phyloP scores from a whole-genome alignment of 1,139 yeast genomes.

The Blastobotrys proliferans region DNA sequence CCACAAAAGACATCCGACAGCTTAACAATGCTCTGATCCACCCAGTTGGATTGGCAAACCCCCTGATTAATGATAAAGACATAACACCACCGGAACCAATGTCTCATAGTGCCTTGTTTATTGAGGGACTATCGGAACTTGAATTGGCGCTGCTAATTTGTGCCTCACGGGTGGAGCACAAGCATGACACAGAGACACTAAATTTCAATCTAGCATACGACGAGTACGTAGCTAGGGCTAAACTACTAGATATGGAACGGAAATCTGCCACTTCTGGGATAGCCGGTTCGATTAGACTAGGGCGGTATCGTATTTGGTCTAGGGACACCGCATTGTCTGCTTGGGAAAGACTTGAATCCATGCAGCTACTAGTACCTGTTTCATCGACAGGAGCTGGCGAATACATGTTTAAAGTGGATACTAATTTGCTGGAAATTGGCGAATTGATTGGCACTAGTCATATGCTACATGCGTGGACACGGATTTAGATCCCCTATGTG shows the following conservation, averaged over 20 bases:
- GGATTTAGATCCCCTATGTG: no score
- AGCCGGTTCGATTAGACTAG: slow-evolving; percentile 18
- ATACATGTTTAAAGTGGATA: slow-evolving; percentile 36
- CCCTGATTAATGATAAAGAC: neutral
- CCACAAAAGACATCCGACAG: slow-evolving; percentile 52
- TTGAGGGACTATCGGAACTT: slow-evolving; percentile 54
- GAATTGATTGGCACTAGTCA: slow-evolving; percentile 31
- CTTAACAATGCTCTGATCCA: slow-evolving; percentile 50
- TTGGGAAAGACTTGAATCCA: slow-evolving; percentile 36
- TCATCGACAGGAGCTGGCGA: slow-evolving; percentile 21
- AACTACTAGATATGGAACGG: slow-evolving; percentile 43
- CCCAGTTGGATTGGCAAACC: slow-evolving; percentile 39
- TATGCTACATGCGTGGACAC: slow-evolving; percentile 33
- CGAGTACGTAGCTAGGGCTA: slow-evolving; percentile 63
- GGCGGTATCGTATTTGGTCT: slow-evolving; percentile 33
- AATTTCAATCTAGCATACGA: slow-evolving; percentile 76
- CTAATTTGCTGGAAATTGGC: slow-evolving; percentile 33
- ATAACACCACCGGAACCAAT: slow-evolving; percentile 21
- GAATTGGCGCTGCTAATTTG: slow-evolving; percentile 68
- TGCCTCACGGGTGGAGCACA: slow-evolving; percentile 66
- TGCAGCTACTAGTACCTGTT: slow-evolving; percentile 30
- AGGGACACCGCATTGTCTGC: slow-evolving; percentile 33
- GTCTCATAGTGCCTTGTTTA: slow-evolving; percentile 34
- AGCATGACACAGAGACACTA: slow-evolving; percentile 47
- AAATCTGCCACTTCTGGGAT: slow-evolving; percentile 27